phyloP scores from a whole-genome alignment of 495 filamentous ascomycete species.

The Neurospora sp. region DNA sequence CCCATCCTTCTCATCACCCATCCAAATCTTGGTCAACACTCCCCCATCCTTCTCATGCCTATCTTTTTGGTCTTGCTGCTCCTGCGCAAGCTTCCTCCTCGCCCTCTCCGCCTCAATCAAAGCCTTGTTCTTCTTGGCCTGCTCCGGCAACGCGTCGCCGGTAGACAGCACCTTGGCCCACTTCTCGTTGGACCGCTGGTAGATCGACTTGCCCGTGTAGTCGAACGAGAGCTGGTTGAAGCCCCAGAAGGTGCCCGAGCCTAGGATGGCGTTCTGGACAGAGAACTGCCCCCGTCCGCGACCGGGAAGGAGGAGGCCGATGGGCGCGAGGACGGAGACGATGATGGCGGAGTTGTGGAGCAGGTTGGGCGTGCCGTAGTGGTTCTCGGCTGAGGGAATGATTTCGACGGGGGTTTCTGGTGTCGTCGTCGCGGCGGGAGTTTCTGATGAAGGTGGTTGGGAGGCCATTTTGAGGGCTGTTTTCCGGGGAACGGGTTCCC shows the following conservation, averaged over 20 bases:
- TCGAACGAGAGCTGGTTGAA: slow-evolving; percentile 54
- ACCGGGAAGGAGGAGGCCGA: slow-evolving; percentile 65
- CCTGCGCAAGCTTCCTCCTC: slow-evolving; percentile 16
- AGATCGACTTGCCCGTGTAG: slow-evolving; percentile 48
- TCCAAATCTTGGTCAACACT: slow-evolving; percentile 41
- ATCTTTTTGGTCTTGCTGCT: slow-evolving; percentile 6
- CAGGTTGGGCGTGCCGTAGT: slow-evolving; percentile 25
- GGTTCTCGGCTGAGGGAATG: slow-evolving; percentile 1
- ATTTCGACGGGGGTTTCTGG: background rate
- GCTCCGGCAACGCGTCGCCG: slow-evolving; percentile 27
- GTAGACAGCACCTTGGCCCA: slow-evolving; percentile 7
- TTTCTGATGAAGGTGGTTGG: background rate
- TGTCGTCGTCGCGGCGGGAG: background rate
- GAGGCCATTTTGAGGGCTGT: background rate
- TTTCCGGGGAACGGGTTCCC: background rate
- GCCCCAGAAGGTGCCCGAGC: slow-evolving; percentile 47
- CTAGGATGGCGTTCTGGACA: slow-evolving; percentile 49
- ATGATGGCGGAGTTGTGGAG: slow-evolving; percentile 51
- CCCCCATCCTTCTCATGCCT: slow-evolving; percentile 27
- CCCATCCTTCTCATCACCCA: slow-evolving; percentile 58
- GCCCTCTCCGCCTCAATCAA: slow-evolving; percentile 34
- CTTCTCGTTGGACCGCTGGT: slow-evolving; percentile 16
- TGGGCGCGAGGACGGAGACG: slow-evolving; percentile 57
- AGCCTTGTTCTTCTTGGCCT: slow-evolving; percentile 45
- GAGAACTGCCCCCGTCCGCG: slow-evolving; percentile 56